Base-by-base conservation (phyloP, 139 green algal species). In the Nannochloris sp. region DNA sequence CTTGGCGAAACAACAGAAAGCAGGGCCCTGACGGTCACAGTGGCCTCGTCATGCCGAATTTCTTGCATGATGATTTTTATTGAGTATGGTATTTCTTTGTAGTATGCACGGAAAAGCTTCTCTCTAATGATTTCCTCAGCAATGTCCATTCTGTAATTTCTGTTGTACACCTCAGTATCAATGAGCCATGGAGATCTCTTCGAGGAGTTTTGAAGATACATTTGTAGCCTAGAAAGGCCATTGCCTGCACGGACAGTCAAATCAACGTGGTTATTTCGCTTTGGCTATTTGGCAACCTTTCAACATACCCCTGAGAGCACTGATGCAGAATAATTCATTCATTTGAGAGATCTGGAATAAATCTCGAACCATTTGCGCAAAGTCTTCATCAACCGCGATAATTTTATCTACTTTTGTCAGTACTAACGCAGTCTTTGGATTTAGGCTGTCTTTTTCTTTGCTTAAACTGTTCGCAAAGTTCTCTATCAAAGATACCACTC, bases 341-440 rank as follows among this genome's bases (percentile, higher is more conserved):
- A 76, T 71, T 24, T 24, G 10, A 19, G 44, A 24, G 21, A 49
- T 46, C 23, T 21, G 6, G 5, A 4, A 29, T n/a, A 76, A 24
- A 23, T 46, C 24, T 14, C 71, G 50, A 37, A 50, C 34, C 27
- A 78, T 57, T 15, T 43, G 64, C 9, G 60, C 36, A 46, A 72
- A 50, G 21, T 25, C 9, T 15, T 48, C 37, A 3, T 69, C 3
- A 4, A 14, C 19, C 1, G 11, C 19, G 5, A 58, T 48, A 29
- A 82, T n/a, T n/a, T 64, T 25, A 14, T 82, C 75, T 16, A 79
- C 48, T 60, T 86, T 86, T 54, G 85, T 86, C 9, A 86, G 44
- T 3, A 85, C 54, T 34, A 86, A 68, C 27, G 72, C 23, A 15
- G 58, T 24, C 9, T 67, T 69, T 19, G 66, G 65, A 5, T 23